Evolutionary conservation across 768 basidiomycete genomes (phyloP), one percentile per base, ranked within the genome.

Genomic region (Russula abietina): DNA sequence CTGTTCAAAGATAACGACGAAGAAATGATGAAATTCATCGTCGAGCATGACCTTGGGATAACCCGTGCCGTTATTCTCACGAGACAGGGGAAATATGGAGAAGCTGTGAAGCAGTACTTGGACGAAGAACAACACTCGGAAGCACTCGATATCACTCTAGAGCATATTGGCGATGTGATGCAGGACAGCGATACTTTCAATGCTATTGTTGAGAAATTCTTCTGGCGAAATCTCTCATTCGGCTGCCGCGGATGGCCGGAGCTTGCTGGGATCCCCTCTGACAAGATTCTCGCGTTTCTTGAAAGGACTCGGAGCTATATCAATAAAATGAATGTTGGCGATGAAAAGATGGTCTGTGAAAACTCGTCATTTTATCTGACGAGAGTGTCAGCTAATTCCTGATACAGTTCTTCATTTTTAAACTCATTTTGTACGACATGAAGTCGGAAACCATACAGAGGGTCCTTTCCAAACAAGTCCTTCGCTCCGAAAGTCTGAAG

Each of bases 1-100:
- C 69, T 88, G 3, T 89, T 89, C 61, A 63, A 73, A 0, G 74
- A 78, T 0, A 71, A 76, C 0, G 81, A 87, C 24, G 82, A 85
- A 24, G 76, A 76, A 22, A 64, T 85, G 12, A 65, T 85, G n/a
- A 78, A 80, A 41, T 89, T 83, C 61, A 74, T 84, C 19, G 80
- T 85, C 58, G 77, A 82, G 4, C 77, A 77, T 49, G 80, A 79
- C 39, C 71, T 88, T 7, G 81, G 83, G 65, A 61, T 75, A 12
- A 78, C 81, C 8, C 81, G 76, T 8, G 79, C 80, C 0, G 70
- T 72, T 0, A 65, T 87, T 10, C 73, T 85, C 14, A 74, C 76
- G 32, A 71, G 72, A 4, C 73, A 78, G 12, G 78, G 76, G 16
- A 74, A 75, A 63, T 76, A 71, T 50, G 57, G 65, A 1, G 81